Evolutionary conservation across 352 stramenopile species (phyloP), one percentile per base, ranked within the genome.

Genomic region (Phytopythium sindhum): DNA sequence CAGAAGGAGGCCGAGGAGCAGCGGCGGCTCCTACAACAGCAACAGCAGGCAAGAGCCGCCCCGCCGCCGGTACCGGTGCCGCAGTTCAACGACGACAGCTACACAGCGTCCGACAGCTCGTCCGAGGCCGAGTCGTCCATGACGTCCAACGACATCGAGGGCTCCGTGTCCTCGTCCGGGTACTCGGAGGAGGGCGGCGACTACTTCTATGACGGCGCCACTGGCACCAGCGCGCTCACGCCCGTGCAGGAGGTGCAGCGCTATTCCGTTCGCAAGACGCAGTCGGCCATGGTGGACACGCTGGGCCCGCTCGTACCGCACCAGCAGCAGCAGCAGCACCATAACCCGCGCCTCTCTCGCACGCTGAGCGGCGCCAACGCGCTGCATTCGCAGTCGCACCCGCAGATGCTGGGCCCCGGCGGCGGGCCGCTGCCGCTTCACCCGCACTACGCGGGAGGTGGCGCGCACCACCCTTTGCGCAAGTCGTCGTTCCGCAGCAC

Each of bases 401-500:
- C 79, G 44, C 69, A 74, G 64, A 65, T 66, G 37, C 66, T 70
- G 47, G 66, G 78, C 45, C 63, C 74, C 37, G 48, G 60, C 61
- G 58, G 68, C 61, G 45, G 42, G 11, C 68, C 70, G 17, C 63
- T 69, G 67, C 56, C 52, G 1, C 66, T 72, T 23, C 73, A 68
- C 0, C 70, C 70, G 12, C 61, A 33, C 45, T 33, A 53, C 23
- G 24, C 45, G 23, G 6, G 11, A 11, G 14, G 29, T n/a, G 44
- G 44, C 8, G n/a, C 54, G 4, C 69, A 65, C 12, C 15, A 68
- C 39, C 77, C 77, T 10, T 78, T 81, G 24, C 84, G 85, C 69
- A 91, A 91, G 64, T 89, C 79, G 5, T 91, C 81, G 17, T 91
- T 91, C 64, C 79, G 86, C 7, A 89, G 69, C 64, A 93, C 84